Evolutionary conservation across 2,329 filamentous ascomycete genomes (phyloP).

Genomic region (Penicillium polonicum): DNA sequence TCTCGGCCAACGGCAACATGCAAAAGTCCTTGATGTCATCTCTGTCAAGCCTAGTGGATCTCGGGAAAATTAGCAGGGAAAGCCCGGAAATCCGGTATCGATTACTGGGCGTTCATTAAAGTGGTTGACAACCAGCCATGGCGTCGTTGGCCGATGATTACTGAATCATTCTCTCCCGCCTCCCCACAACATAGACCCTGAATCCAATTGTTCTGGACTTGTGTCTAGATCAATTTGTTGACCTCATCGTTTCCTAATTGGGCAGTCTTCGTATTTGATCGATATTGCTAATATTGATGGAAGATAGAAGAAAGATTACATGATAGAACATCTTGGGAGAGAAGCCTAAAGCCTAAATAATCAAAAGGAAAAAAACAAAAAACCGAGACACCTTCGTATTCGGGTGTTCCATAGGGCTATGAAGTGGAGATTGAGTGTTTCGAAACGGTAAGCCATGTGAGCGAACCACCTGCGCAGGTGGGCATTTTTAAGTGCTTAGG

Average conservation of each 20-base stretch:
- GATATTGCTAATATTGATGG: neutral
- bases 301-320: neutral
- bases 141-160: neutral
- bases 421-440: neutral
- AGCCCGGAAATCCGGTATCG: neutral
- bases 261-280: too few relatives aligned
- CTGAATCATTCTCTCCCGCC: neutral
- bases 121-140: neutral
- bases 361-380: neutral
- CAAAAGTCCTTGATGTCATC: slow-evolving; percentile 6
- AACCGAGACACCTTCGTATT: neutral
- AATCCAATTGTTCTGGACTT: slow-evolving; percentile 1
- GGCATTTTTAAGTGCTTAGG: neutral
- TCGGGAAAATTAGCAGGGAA: neutral
- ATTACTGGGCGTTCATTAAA: neutral
- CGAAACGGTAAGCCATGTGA: slow-evolving; percentile 1
- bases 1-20: neutral
- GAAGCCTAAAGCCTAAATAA: neutral
- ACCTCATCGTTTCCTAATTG: neutral
- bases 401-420: slow-evolving; percentile 2
- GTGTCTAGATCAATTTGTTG: neutral
- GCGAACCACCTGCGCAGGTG: neutral
- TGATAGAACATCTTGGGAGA: neutral
- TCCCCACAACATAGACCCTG: neutral
- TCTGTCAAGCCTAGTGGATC: neutral